Conservation (phyloP, 805 yeast species). For the Pichia californica region DNA sequence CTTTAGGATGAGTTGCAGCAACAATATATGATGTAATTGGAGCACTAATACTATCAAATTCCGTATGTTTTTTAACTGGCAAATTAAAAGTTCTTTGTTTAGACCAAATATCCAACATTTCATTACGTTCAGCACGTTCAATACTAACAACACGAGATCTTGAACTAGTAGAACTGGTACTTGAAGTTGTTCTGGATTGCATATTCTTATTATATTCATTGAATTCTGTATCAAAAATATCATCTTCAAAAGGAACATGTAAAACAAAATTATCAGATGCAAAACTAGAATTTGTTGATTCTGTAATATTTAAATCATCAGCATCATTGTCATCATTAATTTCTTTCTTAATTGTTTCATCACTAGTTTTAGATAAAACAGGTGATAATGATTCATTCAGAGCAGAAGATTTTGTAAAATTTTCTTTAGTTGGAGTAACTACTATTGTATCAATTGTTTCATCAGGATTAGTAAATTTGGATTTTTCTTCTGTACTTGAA, state of each 20-base stretch:
- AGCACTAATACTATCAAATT: slow-evolving; percentile 25
- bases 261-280: slow-evolving; percentile 21
- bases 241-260: slow-evolving; percentile 36
- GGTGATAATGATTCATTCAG: neutral
- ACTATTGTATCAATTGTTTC: slow-evolving; percentile 9
- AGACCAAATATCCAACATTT: slow-evolving; percentile 29
- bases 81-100: slow-evolving; percentile 24
- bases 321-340: neutral
- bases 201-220: slow-evolving; percentile 27
- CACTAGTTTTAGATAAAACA: too few species aligned
- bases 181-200: slow-evolving; percentile 12
- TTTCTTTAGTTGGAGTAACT: neutral
- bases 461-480: slow-evolving; percentile 2
- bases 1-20: slow-evolving; percentile 17
- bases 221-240: slow-evolving; percentile 29
- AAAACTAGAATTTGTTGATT: slow-evolving; percentile 20
- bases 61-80: slow-evolving; percentile 14
- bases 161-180: slow-evolving; percentile 1
- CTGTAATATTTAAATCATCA: neutral
- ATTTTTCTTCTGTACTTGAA: neutral
- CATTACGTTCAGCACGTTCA: slow-evolving; percentile 5
- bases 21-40: slow-evolving; percentile 20
- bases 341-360: neutral
- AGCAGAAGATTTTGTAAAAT: neutral
- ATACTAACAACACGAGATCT: slow-evolving; percentile 6